Conservation (phyloP, 163 green algal genomes). For the Scenedesmus sp. region DNA sequence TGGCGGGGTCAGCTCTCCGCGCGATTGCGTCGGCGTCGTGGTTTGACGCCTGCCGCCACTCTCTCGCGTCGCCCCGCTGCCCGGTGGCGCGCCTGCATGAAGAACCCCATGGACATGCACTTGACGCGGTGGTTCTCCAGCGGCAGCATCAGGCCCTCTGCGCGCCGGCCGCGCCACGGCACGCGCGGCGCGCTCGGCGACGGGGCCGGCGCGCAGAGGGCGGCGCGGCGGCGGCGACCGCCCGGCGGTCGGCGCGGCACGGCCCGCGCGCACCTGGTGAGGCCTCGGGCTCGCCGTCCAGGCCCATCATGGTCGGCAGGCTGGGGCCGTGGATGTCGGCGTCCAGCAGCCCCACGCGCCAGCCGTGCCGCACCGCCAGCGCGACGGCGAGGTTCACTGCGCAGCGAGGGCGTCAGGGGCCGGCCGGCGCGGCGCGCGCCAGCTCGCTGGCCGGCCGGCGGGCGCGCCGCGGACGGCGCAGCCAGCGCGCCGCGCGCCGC, state of each 20-base stretch:
- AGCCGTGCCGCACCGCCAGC: slow-evolving; percentile 65
- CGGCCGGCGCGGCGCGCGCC: too few species aligned
- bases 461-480: too few species aligned
- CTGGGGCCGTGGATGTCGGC: slow-evolving; percentile 95
- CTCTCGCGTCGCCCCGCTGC: too few species aligned
- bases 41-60: too few species aligned
- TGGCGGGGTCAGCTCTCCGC: too few species aligned
- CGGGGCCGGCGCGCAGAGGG: too few species aligned
- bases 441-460: too few species aligned
- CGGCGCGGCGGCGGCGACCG: neutral
- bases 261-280: slow-evolving; percentile 51
- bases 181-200: too few species aligned
- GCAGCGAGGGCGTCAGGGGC: too few species aligned
- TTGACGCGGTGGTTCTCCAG: slow-evolving; percentile 81
- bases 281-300: slow-evolving; percentile 74
- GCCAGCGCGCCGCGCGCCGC: too few species aligned
- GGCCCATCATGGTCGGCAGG: slow-evolving; percentile 86
- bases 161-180: neutral
- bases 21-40: neutral
- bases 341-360: slow-evolving; percentile 92
- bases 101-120: slow-evolving; percentile 94
- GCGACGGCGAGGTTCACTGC: slow-evolving; percentile 94
- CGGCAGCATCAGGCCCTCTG: slow-evolving; percentile 68
- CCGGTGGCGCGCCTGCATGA: slow-evolving; percentile 82
- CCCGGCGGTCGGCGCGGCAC: neutral